Base-by-base conservation (phyloP, 2,329 filamentous ascomycete genomes). In the Teratosphaeria gauchensis region DNA sequence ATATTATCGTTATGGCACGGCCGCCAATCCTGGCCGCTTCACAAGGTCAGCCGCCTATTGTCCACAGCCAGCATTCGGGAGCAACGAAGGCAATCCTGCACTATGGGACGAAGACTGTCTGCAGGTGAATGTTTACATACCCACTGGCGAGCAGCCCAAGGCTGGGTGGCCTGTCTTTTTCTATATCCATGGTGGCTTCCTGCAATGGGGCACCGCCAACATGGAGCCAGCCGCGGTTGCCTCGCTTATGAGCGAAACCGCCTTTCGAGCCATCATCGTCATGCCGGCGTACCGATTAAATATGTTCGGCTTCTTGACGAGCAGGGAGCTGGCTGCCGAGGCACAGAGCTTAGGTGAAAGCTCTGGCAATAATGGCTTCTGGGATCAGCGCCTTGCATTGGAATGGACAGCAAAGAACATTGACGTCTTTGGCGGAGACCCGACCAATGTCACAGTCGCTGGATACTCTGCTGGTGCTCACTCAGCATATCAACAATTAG, bases 391-490 rank as follows among this genome's bases (percentile, higher is more conserved):
- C 11, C 64, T 78, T 28, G 81, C 81, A 1, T 69, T 83, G 7
- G 79, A 83, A 66, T 84, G 81, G 81, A 81, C 78, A 5, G 73
- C 74, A 60, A 76, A 78, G 56, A 78, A 81, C 58, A 76, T 81
- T 56, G 69, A 64, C 35, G 74, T 76, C n/a, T 82, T 83, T 59
- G 78, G 78, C 0, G 81, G 80, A 3, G 72, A 82, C 65, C 65
- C 73, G 0, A 67, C 68, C 1, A 79, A 80, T 57, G 80, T 83
- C 57, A 82, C 80, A 0, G 72, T 83, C 21, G 77, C 71, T 1
- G 81, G 82, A 1, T 84, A 84, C 63, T 82, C 80, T 3, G 82
- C 82, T 1, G 81, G 82, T 1, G 75, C 80, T 2, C 80, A 84
- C 64, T 81, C 79, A 2, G 75, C 77, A 1, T 84, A 83, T 64